Conservation (phyloP, 2,329 filamentous ascomycete species). For the Cadophora gregata region DNA sequence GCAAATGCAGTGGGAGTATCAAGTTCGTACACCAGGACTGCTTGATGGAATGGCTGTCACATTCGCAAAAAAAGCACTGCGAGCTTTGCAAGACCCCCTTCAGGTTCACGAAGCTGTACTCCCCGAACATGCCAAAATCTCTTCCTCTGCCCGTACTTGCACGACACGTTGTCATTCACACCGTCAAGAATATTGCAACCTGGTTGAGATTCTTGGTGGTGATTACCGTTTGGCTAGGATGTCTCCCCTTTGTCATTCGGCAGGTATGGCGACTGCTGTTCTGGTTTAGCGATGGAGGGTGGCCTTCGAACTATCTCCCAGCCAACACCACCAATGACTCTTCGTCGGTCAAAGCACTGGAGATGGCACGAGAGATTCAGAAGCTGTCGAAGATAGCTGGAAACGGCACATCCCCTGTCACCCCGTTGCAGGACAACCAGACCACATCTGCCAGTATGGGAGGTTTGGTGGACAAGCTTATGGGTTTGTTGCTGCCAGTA, state of each 20-base stretch:
- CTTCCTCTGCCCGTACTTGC: constrained; percentile 83
- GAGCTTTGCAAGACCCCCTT: constrained; percentile 99
- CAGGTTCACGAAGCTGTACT: constrained; percentile 96
- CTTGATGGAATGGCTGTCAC: constrained; percentile 97
- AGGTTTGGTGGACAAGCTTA: constrained; percentile 46
- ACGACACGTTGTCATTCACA: constrained; percentile 76
- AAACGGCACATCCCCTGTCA: constrained; percentile 42
- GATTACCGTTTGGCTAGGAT: constrained; percentile 83
- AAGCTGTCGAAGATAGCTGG: constrained; percentile 33
- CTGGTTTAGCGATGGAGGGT: constrained; percentile 61
- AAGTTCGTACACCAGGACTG: constrained; percentile 98
- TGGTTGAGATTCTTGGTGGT: constrained; percentile 84
- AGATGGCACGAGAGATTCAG: constrained; percentile 37
- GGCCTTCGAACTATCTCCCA: constrained; percentile 36
- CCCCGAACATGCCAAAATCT: constrained; percentile 86
- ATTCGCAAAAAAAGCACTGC: constrained; percentile 99
- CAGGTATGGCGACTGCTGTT: constrained; percentile 93
- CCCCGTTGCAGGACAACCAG: constrained; percentile 39
- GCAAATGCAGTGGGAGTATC: constrained; percentile 99
- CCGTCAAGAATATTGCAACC: constrained; percentile 71
- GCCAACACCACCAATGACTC: constrained; percentile 27
- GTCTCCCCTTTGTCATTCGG: constrained; percentile 89
- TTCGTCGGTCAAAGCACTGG: constrained; percentile 33
- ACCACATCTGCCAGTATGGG: constrained; percentile 49
- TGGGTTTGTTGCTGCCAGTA: constrained; percentile 39